Percentiles rank a stretch among this genome's conserved stretches.
Conservation (phyloP, 192 early-diverging fungal species). For the Hyaloraphidium curvatum region DNA sequence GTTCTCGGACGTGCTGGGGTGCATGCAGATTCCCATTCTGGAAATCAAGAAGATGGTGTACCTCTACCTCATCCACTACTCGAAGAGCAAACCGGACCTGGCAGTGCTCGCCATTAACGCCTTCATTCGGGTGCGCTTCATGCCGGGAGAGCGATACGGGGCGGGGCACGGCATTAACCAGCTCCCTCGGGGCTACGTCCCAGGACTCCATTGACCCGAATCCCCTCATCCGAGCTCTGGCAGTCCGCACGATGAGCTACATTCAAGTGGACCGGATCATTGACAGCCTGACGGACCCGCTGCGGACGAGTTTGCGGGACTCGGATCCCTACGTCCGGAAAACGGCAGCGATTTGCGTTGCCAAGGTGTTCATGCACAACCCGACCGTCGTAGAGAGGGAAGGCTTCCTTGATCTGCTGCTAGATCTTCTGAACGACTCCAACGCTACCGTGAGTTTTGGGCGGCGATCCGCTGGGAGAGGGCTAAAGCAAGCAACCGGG, state of each 20-base stretch:
- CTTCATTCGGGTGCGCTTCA: slow-evolving; percentile 58
- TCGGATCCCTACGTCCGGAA: slow-evolving; percentile 93
- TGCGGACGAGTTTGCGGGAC: slow-evolving; percentile 62
- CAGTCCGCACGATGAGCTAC: slow-evolving; percentile 95
- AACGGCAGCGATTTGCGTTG: slow-evolving; percentile 83
- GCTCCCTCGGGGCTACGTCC: too few species aligned
- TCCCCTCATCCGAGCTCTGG: slow-evolving; percentile 82
- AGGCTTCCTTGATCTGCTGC: slow-evolving; percentile 75
- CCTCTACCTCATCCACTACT: slow-evolving; percentile 92
- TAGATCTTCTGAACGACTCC: slow-evolving; percentile 64
- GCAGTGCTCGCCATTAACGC: slow-evolving; percentile 75
- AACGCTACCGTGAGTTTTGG: slow-evolving; percentile 59
- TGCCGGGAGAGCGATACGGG: too few species aligned
- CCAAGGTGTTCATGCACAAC: slow-evolving; percentile 84
- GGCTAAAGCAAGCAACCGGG: not conserved
- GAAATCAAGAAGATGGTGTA: slow-evolving; percentile 77
- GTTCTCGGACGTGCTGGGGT: slow-evolving; percentile 76
- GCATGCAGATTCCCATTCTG: slow-evolving; percentile 72
- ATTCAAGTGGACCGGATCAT: slow-evolving; percentile 83
- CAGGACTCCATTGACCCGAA: slow-evolving; percentile 84
- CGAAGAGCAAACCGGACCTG: slow-evolving; percentile 80
- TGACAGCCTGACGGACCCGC: slow-evolving; percentile 62
- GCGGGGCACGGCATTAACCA: too few species aligned
- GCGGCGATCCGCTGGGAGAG: too few species aligned
- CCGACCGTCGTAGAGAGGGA: slow-evolving; percentile 64